phyloP scores from a whole-genome alignment of 306 rosid species.

The Clitoria ternatea region DNA sequence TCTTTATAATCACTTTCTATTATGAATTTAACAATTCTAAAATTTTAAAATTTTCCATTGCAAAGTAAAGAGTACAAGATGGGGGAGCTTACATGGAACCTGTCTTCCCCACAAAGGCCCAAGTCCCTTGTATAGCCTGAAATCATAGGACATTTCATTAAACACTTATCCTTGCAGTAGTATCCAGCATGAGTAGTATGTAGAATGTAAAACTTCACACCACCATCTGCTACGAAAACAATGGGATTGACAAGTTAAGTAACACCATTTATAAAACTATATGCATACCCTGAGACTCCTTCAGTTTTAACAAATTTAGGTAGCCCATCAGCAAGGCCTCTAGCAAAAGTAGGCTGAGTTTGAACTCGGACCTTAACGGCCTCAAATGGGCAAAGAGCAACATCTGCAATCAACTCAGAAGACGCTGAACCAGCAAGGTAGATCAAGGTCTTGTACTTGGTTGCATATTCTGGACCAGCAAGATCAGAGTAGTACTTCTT shows the following conservation, averaged over 20 bases:
- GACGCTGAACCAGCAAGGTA: slow-evolving; percentile 96
- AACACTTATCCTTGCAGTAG: not conserved
- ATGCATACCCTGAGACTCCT: slow-evolving; percentile 77
- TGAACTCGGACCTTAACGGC: slow-evolving; percentile 92
- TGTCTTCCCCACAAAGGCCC: slow-evolving; percentile 98
- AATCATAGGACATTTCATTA: slow-evolving; percentile 23
- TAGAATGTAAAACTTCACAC: not conserved
- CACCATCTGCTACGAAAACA: not conserved
- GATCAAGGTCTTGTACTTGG: slow-evolving; percentile 91
- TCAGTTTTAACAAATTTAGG: slow-evolving; percentile 80
- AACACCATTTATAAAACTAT: not conserved
- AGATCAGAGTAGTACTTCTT: slow-evolving; percentile 91
- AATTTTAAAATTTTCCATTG: no score
- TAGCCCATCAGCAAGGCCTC: slow-evolving; percentile 82
- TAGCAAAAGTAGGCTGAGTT: slow-evolving; percentile 89
- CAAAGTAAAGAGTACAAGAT: not conserved
- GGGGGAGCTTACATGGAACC: slow-evolving; percentile 75
- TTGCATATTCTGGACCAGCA: slow-evolving; percentile 84
- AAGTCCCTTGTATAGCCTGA: slow-evolving; percentile 89
- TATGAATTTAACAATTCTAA: no score
- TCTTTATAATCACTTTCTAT: no score
- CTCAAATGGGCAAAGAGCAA: slow-evolving; percentile 94
- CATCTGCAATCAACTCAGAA: slow-evolving; percentile 85
- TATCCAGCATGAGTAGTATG: not conserved
- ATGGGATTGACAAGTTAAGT: not conserved